phyloP scores from a whole-genome alignment of 73 alveolate genomes.

The Blepharisma stoltei region DNA sequence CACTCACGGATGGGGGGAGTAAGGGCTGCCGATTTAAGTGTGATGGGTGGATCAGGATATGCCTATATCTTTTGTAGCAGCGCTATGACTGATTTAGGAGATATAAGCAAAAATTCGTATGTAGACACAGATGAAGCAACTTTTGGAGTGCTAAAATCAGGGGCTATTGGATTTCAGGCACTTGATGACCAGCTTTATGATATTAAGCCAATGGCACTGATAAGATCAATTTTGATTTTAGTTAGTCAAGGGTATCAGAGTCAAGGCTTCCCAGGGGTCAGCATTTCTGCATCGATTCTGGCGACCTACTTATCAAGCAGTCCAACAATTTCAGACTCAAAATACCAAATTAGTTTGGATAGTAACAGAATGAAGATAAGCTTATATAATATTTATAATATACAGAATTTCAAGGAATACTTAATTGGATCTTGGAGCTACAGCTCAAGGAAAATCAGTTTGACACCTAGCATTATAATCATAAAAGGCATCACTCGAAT shows the following conservation, averaged over 20 bases:
- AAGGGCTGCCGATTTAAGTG: slow-evolving; percentile 23
- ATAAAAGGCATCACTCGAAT: no score
- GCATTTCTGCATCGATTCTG: no score
- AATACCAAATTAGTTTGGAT: background rate
- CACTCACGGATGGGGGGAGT: no score
- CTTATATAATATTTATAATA: background rate
- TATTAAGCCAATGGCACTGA: background rate
- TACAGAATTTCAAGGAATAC: background rate
- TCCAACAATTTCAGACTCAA: no score
- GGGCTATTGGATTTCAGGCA: slow-evolving; percentile 32
- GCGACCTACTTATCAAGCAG: no score
- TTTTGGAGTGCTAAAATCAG: slow-evolving; percentile 27
- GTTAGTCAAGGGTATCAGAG: background rate
- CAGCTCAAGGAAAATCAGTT: no score
- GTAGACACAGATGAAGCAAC: background rate
- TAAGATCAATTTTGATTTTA: background rate
- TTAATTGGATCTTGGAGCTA: slow-evolving; percentile 23
- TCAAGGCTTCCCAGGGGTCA: no score
- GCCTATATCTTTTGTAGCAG: background rate
- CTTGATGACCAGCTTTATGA: background rate
- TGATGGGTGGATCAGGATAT: slow-evolving; percentile 33
- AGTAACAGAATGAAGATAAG: background rate
- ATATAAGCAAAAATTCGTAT: slow-evolving; percentile 4
- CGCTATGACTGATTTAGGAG: slow-evolving; percentile 23
- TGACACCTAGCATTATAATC: background rate